Evolutionary conservation across 257 asterid species (phyloP), one percentile per base, ranked within the genome.

Genomic region (Solanum piurae): DNA sequence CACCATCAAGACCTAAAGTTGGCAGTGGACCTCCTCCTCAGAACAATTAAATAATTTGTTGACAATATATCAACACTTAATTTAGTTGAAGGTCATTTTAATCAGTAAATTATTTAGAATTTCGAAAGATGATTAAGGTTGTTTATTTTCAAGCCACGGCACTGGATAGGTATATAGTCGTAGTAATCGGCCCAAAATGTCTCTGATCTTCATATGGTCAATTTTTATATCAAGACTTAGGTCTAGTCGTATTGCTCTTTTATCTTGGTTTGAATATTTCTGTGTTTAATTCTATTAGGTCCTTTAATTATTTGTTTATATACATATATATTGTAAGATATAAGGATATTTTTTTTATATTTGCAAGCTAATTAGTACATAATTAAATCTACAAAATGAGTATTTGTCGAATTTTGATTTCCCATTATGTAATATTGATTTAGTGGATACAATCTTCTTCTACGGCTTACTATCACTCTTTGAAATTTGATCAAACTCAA

Each of bases 21-120:
- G 16, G 69, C 29, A 88, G 84, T 1, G 92, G 93, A 64, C 0
- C 84, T 5, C 83, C 62, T 75, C 93, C 94, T 38, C 89, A 90
- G 80, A 88, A 87, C 49, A 89, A 89, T 82, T 40, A 90, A 77
- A 12, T 40, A 2, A 77, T 9, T 62, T 9, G 25, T 23, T 62
- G 13, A 62, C 14, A 9, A 55, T 27, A 44, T 75, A 14, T 23
- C 74, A 9, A 38, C 23, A 37, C 9, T 36, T 74, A 37, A 14
- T 76, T 76, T 40, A 34, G 36, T 34, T n/a, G 44, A 14, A 0
- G 23, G 3, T 14, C 7, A 7, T 12, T 21, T 60, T 60, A 1
- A 9, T 23, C 3, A 23, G 13, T 9, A 60, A 60, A 60, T 60
- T 60, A 60, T 60, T 60, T 60, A 21, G 14, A 60, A 23, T 27